A percentile compares a stretch with the other conserved stretches of the same genome.
Conservation (phyloP, 805 yeast genomes). For the Saccharomyces kudriavzevii region DNA sequence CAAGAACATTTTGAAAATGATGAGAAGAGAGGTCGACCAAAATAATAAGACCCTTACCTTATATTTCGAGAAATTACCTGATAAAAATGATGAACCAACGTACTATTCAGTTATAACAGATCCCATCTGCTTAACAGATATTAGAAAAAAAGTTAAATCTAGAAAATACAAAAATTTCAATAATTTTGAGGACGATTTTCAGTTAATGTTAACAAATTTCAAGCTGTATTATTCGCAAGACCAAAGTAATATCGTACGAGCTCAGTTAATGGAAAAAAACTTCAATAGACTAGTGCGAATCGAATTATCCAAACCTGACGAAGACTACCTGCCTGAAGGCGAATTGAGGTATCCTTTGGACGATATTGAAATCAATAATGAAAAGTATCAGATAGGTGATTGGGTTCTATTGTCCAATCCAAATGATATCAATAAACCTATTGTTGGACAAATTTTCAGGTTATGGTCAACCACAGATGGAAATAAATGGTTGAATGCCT, state of each 20-base stretch:
- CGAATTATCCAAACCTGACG: constrained; percentile 76
- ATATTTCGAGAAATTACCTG: constrained; percentile 78
- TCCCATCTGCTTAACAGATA: constrained; percentile 63
- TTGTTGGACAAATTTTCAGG: constrained; percentile 86
- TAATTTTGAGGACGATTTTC: constrained; percentile 67
- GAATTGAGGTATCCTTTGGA: constrained; percentile 72
- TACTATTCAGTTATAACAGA: constrained; percentile 43
- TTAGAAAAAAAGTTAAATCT: constrained; percentile 74
- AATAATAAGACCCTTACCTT: constrained; percentile 45
- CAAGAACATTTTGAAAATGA: constrained; percentile 71
- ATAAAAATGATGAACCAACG: constrained; percentile 39
- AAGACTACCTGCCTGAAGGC: constrained; percentile 52
- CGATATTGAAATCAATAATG: constrained; percentile 60
- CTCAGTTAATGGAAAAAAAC: constrained; percentile 51
- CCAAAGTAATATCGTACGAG: constrained; percentile 51
- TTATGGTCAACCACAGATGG: constrained; percentile 79
- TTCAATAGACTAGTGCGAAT: constrained; percentile 51
- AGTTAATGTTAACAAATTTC: constrained; percentile 64
- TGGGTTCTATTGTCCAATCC: constrained; percentile 90
- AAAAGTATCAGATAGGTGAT: constrained; percentile 78
- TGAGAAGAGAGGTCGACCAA: constrained; percentile 62
- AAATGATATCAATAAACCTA: constrained; percentile 82
- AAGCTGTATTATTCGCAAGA: constrained; percentile 54
- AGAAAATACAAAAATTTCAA: constrained; percentile 74
- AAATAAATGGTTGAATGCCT: constrained; percentile 79